Evolutionary conservation across 371 early-diverging fungal species (phyloP), one percentile per base, ranked within the genome.

Genomic region (Mucor mucedo): DNA sequence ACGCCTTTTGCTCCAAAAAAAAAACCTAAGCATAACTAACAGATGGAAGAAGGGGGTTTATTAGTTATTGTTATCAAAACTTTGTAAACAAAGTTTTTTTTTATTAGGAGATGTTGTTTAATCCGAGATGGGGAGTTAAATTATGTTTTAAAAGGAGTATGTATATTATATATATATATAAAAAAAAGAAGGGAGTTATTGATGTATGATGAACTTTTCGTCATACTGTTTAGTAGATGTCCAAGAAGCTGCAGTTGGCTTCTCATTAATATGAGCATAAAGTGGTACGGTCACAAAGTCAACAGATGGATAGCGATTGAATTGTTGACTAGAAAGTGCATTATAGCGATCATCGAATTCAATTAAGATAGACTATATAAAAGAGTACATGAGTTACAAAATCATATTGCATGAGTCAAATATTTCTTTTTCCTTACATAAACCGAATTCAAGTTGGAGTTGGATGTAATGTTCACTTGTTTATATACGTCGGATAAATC

Each of bases 341-440:
- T 66, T 69, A 40, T 66, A 75, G 7, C 75, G 60, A 63, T 75
- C 75, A 55, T 75, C 75, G 52, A 75, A 75, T 21, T 72, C 75
- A 41, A 75, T 61, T 5, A 69, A 64, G 38, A 75, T 54, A 53
- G 63, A 62, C 69, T 48, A 10, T 32, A 11, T 8, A 30, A 45
- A 40, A 41, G 14, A 44, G 44, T 10, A n/a, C 21, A 21, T 21
- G 21, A 21, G 21, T 21, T 21, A 21, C 21, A 21, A 1, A 1
- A 21, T 21, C 21, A 21, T 21, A 21, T 21, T 21, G 21, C 21
- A 21, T 21, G 21, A 21, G 1, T 21, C 21, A 21, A 21, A 21
- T 21, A 0, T 21, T 21, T 21, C 1, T 21, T 21, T 1, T 7
- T 21, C 4, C 70, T 66, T 66, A 71, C 67, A 66, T 71, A 71